These are phyloP conservation scores for Musa acuminata DNA, from an alignment of 176 grass and related monocot species.

Conservation along the genomic window DNA sequence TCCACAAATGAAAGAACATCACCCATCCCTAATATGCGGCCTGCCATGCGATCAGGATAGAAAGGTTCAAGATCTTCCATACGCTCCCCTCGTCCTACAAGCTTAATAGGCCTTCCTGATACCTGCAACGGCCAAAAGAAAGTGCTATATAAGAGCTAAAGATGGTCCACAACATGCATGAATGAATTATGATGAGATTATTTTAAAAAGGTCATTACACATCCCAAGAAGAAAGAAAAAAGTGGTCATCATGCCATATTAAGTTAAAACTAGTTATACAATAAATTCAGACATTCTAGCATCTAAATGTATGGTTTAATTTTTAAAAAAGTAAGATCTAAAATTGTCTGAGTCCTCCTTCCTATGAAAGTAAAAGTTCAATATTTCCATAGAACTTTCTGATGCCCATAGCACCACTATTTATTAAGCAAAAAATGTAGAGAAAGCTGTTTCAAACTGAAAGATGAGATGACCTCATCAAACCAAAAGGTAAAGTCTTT, in stretches of 20 bases:
- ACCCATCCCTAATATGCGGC: conserved; percentile 89
- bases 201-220: not conserved
- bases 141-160: not conserved
- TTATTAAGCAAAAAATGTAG: too few species aligned
- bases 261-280: too few species aligned
- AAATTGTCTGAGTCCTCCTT: not conserved
- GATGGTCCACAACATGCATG: not conserved
- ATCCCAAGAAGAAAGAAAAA: not conserved
- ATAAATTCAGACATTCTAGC: too few species aligned
- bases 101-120: conserved; percentile 90
- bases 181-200: not conserved
- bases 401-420: too few species aligned
- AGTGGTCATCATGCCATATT: not conserved
- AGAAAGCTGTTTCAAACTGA: too few species aligned
- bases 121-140: conserved; percentile 36
- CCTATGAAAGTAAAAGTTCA: too few species aligned
- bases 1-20: conserved; percentile 98
- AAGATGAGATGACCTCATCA: too few species aligned
- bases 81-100: conserved; percentile 77
- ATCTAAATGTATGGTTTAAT: too few species aligned
- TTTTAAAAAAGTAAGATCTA: too few species aligned
- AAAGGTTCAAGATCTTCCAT: conserved; percentile 92
- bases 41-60: conserved; percentile 94
- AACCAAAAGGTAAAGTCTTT: not conserved
- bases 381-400: too few species aligned